phyloP scores from a whole-genome alignment of 257 asterid species.

The Solanum virginianum region DNA sequence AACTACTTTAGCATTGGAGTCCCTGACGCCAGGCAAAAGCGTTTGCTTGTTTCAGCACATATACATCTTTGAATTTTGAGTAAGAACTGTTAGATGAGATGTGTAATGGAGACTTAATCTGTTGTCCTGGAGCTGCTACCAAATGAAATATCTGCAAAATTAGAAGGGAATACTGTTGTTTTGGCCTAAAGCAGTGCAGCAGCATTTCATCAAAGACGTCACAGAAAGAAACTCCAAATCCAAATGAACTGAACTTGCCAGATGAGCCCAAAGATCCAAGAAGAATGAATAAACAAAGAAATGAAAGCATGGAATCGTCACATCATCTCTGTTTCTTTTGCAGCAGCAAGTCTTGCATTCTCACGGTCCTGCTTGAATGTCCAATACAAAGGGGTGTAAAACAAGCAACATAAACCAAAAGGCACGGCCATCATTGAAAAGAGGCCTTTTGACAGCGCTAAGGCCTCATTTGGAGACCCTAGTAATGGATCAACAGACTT shows the following conservation, averaged over 20 bases:
- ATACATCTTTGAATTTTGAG: background rate
- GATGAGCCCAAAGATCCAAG: background rate
- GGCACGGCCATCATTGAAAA: slow-evolving; percentile 91
- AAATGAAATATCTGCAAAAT: background rate
- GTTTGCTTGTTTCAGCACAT: background rate
- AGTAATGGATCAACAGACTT: slow-evolving; percentile 57
- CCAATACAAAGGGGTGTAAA: slow-evolving; percentile 88
- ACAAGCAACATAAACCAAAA: slow-evolving; percentile 72
- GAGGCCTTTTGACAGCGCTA: slow-evolving; percentile 80
- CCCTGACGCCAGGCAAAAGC: background rate
- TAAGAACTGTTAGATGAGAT: background rate
- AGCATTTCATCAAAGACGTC: background rate
- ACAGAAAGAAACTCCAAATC: background rate
- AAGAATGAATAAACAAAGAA: background rate
- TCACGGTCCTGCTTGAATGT: slow-evolving; percentile 69
- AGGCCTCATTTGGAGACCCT: slow-evolving; percentile 67
- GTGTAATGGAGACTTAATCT: background rate
- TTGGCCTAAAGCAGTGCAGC: background rate
- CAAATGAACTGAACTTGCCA: background rate
- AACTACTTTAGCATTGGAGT: background rate
- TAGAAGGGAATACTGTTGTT: background rate
- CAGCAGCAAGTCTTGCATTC: slow-evolving; percentile 50
- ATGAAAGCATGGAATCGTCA: slow-evolving; percentile 4
- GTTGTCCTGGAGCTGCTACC: background rate
- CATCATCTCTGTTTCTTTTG: slow-evolving; percentile 72